These are phyloP conservation scores for Soucietia sequanensis DNA, from an alignment of 805 yeast species.

Conservation along the genomic window DNA sequence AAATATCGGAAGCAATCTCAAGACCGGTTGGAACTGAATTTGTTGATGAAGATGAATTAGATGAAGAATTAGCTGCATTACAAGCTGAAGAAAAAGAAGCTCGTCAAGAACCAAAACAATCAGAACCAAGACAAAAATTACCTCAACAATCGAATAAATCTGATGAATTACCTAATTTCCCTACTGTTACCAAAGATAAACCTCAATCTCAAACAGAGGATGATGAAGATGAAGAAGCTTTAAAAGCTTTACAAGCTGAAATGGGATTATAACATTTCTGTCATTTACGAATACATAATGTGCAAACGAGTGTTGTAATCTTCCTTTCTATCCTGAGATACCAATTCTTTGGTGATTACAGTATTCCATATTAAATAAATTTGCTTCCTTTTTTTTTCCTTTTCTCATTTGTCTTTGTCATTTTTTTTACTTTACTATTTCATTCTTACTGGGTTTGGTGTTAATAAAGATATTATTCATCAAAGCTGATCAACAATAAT, in stretches of 20 bases:
- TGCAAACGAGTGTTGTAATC: too few species aligned
- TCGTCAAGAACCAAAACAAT: constrained; percentile 14
- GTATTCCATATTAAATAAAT: too few species aligned
- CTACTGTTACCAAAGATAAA: constrained; percentile 38
- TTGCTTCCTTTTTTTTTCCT: too few species aligned
- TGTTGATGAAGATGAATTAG: constrained; percentile 88
- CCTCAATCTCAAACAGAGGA: constrained; percentile 46
- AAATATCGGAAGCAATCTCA: constrained; percentile 92
- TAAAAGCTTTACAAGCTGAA: constrained; percentile 78
- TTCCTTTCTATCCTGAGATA: too few species aligned
- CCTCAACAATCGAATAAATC: constrained; percentile 17
- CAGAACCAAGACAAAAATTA: constrained; percentile 8
- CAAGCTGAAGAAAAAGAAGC: constrained; percentile 75
- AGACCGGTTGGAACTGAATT: constrained; percentile 86
- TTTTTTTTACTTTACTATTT: too few species aligned
- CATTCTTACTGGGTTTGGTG: too few species aligned
- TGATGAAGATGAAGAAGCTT: constrained; percentile 82
- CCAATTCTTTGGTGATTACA: too few species aligned
- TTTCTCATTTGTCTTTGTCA: too few species aligned
- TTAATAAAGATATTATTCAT: too few species aligned
- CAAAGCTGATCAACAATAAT: too few species aligned
- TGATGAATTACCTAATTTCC: constrained; percentile 44
- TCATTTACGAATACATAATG: too few species aligned
- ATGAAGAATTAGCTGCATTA: constrained; percentile 86
- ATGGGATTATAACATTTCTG: constrained; percentile 85